Evolutionary conservation across 1,284 basidiomycete genomes (phyloP).

Genomic region (Trichosporon sp.): DNA sequence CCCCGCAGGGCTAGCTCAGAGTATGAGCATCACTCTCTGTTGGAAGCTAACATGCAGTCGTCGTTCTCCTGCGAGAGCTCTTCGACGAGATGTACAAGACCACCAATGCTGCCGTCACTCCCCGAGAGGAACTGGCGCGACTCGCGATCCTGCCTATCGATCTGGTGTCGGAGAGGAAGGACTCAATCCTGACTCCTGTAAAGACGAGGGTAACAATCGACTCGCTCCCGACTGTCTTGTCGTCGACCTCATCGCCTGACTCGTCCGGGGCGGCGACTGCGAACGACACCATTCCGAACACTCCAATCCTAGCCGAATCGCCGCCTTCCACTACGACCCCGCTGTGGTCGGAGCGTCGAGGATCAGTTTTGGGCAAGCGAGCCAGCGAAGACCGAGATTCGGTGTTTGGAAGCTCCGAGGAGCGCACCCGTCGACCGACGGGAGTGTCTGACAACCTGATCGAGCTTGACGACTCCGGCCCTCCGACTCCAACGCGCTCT

Average conservation of each 20-base stretch:
- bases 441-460: conserved; percentile 21
- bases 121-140: conserved; percentile 54
- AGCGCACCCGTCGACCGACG: conserved; percentile 28
- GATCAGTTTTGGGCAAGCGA: conserved; percentile 48
- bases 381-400: conserved; percentile 50
- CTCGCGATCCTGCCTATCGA: conserved; percentile 48
- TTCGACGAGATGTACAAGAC: conserved; percentile 52
- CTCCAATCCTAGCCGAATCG: conserved; percentile 20
- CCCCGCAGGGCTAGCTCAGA: too few relatives aligned
- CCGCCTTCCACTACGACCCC: neutral
- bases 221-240: conserved; percentile 23
- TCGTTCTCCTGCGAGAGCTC: conserved; percentile 46
- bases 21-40: too few relatives aligned
- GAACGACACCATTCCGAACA: conserved; percentile 25
- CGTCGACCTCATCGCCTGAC: conserved; percentile 35
- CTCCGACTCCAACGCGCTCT: neutral
- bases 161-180: conserved; percentile 26
- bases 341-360: neutral
- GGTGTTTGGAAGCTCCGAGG: conserved; percentile 38
- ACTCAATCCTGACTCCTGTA: conserved; percentile 19
- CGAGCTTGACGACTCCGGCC: conserved; percentile 18
- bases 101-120: conserved; percentile 45
- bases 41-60: conserved; percentile 39
- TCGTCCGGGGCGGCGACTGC: conserved; percentile 43
- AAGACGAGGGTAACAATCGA: conserved; percentile 27